A percentile compares a stretch with the other conserved stretches of the same genome.
Conservation (phyloP, 2,329 filamentous ascomycete genomes). For the Thermochaetoides dissita region DNA sequence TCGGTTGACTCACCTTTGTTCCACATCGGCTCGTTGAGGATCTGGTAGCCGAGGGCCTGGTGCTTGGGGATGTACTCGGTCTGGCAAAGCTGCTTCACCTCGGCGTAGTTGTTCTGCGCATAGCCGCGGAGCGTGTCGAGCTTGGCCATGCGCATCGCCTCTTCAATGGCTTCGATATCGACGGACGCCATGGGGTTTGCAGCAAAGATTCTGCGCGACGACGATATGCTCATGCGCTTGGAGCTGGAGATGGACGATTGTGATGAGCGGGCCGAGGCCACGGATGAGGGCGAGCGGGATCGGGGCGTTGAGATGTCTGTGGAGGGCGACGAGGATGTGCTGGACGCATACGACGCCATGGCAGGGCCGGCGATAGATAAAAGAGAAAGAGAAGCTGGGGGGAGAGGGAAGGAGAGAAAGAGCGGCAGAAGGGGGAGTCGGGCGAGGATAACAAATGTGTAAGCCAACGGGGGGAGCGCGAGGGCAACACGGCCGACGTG, state of each 20-base stretch:
- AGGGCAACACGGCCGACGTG: slow-evolving; percentile 1
- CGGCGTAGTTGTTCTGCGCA: slow-evolving; percentile 38
- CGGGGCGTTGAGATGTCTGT: slow-evolving; percentile 40
- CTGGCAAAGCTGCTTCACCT: slow-evolving; percentile 38
- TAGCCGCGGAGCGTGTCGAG: slow-evolving; percentile 49
- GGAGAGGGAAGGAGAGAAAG: slow-evolving; percentile 9
- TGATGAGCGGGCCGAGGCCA: slow-evolving; percentile 33
- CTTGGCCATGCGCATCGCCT: slow-evolving; percentile 45
- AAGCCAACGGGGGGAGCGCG: slow-evolving; percentile 10
- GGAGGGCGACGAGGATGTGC: slow-evolving; percentile 18
- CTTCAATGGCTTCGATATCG: slow-evolving; percentile 42
- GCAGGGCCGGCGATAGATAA: slow-evolving; percentile 14
- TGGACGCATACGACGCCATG: slow-evolving; percentile 33
- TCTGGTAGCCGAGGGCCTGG: slow-evolving; percentile 44
- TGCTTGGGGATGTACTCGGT: slow-evolving; percentile 40
- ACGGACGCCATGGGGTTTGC: slow-evolving; percentile 43
- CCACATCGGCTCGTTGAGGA: slow-evolving; percentile 48
- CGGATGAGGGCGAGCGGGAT: slow-evolving; percentile 37
- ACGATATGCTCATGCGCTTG: slow-evolving; percentile 35
- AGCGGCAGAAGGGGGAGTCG: slow-evolving; percentile 10
- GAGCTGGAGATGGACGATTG: slow-evolving; percentile 35
- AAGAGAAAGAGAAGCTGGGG: slow-evolving; percentile 11
- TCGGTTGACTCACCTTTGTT: slow-evolving; percentile 42
- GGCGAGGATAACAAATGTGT: slow-evolving; percentile 10
- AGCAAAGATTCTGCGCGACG: slow-evolving; percentile 34